phyloP scores from a whole-genome alignment of 2,329 filamentous ascomycete genomes.

The Mariannaea sp. region DNA sequence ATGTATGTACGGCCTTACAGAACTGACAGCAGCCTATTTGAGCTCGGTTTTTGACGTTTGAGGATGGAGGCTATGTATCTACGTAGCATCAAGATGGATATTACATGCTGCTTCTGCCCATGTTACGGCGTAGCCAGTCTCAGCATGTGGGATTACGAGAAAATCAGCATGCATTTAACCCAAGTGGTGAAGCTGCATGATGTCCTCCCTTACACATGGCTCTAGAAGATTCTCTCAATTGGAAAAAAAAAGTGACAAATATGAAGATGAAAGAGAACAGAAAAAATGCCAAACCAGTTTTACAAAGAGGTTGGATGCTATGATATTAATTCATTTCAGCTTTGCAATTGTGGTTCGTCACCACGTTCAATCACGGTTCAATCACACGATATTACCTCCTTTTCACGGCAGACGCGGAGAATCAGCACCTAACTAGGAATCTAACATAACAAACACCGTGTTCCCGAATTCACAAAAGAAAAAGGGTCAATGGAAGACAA shows the following conservation, averaged over 20 bases:
- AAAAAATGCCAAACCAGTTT: too few species aligned
- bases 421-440: constrained; percentile 1
- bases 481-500: background rate
- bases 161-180: too few species aligned
- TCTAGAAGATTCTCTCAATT: background rate
- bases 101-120: too few species aligned
- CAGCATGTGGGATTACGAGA: too few species aligned
- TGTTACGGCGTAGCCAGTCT: too few species aligned
- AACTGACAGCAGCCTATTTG: background rate
- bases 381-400: constrained; percentile 9
- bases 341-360: background rate
- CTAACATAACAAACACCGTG: constrained; percentile 7
- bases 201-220: too few species aligned
- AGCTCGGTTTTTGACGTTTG: background rate
- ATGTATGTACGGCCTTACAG: too few species aligned
- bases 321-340: constrained; percentile 1
- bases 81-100: too few species aligned
- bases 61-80: background rate
- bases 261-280: background rate
- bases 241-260: background rate
- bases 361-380: background rate
- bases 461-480: constrained; percentile 11
- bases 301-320: background rate
- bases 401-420: constrained; percentile 2
- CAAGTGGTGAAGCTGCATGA: too few species aligned